A percentile compares a stretch with the other conserved stretches of the same genome.
These are phyloP conservation scores for Herpetospermum pedunculosum DNA, from an alignment of 306 rosid genomes.

Conservation along the genomic window DNA sequence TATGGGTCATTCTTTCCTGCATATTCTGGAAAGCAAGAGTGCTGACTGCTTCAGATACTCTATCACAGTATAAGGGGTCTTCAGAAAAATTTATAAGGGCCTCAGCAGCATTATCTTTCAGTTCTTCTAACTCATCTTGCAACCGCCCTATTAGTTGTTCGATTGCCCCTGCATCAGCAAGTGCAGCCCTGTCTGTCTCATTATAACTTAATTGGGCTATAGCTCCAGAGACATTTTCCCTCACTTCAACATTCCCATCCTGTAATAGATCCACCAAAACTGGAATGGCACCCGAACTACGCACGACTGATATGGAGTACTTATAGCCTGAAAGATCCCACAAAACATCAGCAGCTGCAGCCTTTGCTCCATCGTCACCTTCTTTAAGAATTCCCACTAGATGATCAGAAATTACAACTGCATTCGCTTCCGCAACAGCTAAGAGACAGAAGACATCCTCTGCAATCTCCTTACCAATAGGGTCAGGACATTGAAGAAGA, in stretches of 20 bases:
- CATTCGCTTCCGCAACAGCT: not conserved
- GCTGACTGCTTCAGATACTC: not conserved
- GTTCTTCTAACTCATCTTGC: not conserved
- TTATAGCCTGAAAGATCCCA: not conserved
- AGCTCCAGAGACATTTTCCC: slow-evolving; percentile 1
- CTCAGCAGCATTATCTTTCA: not conserved
- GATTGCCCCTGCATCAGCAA: slow-evolving; percentile 5
- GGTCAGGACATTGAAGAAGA: not conserved
- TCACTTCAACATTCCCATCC: not conserved
- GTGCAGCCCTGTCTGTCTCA: not conserved
- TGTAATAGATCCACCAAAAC: slow-evolving; percentile 1
- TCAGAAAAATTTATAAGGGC: not conserved
- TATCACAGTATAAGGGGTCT: not conserved
- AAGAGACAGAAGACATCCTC: not conserved
- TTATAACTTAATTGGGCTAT: not conserved
- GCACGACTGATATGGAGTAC: not conserved
- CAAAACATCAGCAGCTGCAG: not conserved
- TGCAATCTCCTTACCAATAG: not conserved
- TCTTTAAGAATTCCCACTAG: slow-evolving; percentile 2
- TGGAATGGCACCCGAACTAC: not conserved
- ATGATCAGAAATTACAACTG: not conserved
- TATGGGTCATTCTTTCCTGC: not conserved
- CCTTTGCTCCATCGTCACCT: not conserved
- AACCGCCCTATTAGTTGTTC: not conserved
- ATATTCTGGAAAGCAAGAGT: not conserved